Evolutionary conservation across 169 alveolate genomes (phyloP), one percentile per base, ranked within the genome.

Genomic region (Eimeria falciformis): DNA sequence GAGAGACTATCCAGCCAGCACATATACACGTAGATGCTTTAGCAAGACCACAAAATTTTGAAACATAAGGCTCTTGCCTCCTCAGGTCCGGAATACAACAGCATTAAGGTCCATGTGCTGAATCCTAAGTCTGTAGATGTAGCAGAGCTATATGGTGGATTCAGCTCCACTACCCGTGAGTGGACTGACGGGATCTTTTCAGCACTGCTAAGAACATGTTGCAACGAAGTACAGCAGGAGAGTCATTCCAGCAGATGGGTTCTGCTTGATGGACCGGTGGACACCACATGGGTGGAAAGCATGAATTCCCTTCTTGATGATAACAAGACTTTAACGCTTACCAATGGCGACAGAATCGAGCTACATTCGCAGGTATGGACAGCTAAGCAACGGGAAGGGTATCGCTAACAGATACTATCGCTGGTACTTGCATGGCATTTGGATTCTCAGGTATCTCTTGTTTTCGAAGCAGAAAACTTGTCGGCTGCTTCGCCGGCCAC

Each of bases 401-500:
- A 12, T 50, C 18, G 0, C 33, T n/a, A 17, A 5, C 68, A 23
- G 58, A 11, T 50, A 11, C 62, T 14, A 11, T 11, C 62, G 7
- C n/a, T n/a, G n/a, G n/a, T 29, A 40, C 25, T 47, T 81, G 89
- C 77, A n/a, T 50, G 62, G 62, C 11, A 50, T 12, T 50, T 65
- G 86, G 3, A 9, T 21, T 14, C 9, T 33, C 97, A 97, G 95
- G 97, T 98, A 98, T 96, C 98, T 93, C 94, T 97, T 94, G 95
- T 98, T 79, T 98, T 98, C 93, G 99, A 98, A 95, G 98, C 97
- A 79, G 97, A 98, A 94, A 99, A 97, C 96, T 95, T 98, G 87
- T 94, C 97, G 92, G 97, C 97, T 92, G 99, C 99, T 12, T 97
- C 99, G 11, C 99, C 99, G 27, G 99, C 99, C 45, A 98, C 99